Conservation (phyloP, 2,329 filamentous ascomycete genomes). For the Venturia carpophila region DNA sequence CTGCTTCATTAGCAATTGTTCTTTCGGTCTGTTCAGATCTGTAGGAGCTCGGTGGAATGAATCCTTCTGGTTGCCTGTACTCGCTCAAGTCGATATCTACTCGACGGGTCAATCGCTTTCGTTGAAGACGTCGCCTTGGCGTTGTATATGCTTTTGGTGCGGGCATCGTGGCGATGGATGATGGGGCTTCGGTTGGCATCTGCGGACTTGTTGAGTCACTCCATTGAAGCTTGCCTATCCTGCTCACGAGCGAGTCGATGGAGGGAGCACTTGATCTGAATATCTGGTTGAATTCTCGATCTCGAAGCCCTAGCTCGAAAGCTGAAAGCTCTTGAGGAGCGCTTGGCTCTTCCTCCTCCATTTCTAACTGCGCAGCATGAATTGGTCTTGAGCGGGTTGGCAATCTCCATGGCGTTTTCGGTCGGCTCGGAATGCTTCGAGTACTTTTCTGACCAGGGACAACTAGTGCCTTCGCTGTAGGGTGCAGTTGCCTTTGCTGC, state of each 20-base stretch:
- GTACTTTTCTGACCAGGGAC: not conserved
- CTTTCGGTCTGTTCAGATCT: conserved; percentile 8
- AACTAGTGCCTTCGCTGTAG: not conserved
- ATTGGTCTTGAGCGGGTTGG: not conserved
- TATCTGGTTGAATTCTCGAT: not conserved
- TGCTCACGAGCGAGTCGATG: not conserved
- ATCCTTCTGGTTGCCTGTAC: conserved; percentile 38
- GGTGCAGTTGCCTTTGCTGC: not conserved
- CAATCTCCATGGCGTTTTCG: not conserved
- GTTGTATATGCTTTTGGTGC: not conserved
- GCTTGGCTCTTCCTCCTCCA: not conserved
- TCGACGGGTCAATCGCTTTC: conserved; percentile 20
- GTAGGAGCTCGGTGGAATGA: not conserved
- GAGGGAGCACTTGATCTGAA: not conserved
- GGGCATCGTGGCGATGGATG: not conserved
- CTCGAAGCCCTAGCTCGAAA: not conserved
- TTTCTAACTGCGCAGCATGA: not conserved
- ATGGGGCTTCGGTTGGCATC: not conserved
- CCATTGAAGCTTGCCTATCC: not conserved
- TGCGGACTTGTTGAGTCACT: not conserved
- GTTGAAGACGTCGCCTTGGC: not conserved
- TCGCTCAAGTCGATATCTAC: conserved; percentile 40
- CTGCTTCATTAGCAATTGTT: conserved; percentile 20
- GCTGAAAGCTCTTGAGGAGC: not conserved
- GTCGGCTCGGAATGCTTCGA: not conserved